These are phyloP conservation scores for Boletus vermiculosoides DNA, from an alignment of 768 basidiomycete genomes.

Conservation along the genomic window DNA sequence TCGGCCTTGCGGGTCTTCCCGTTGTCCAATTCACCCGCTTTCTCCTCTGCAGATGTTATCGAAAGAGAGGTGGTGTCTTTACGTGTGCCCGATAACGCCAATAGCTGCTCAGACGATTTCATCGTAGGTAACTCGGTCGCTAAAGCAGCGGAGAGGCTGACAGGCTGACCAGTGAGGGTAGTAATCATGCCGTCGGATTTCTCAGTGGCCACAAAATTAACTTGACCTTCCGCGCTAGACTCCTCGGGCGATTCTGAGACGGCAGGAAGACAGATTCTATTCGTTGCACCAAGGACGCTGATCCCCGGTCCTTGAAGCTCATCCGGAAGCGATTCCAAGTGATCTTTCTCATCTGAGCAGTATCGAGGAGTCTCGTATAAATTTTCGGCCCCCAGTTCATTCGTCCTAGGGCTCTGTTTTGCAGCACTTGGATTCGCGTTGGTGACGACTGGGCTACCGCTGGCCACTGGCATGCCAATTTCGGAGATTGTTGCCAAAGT, in stretches of 20 bases:
- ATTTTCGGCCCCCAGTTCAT: neutral
- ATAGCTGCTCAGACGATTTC: neutral
- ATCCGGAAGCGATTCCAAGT: neutral
- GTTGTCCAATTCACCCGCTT: neutral
- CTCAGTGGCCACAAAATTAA: neutral
- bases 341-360: neutral
- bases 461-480: neutral
- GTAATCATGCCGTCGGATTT: neutral
- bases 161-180: neutral
- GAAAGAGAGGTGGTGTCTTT: neutral
- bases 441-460: neutral
- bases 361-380: conserved; percentile 2
- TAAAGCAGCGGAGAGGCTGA: neutral
- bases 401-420: neutral
- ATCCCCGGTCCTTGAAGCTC: neutral
- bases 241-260: neutral
- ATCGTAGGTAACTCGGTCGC: neutral
- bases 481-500: neutral
- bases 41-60: neutral
- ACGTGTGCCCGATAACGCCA: neutral
- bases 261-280: no score
- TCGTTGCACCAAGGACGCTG: neutral
- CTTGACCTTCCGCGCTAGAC: neutral
- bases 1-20: neutral
- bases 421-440: neutral